Conservation (phyloP, 768 basidiomycete genomes). For the Russula olivacea region DNA sequence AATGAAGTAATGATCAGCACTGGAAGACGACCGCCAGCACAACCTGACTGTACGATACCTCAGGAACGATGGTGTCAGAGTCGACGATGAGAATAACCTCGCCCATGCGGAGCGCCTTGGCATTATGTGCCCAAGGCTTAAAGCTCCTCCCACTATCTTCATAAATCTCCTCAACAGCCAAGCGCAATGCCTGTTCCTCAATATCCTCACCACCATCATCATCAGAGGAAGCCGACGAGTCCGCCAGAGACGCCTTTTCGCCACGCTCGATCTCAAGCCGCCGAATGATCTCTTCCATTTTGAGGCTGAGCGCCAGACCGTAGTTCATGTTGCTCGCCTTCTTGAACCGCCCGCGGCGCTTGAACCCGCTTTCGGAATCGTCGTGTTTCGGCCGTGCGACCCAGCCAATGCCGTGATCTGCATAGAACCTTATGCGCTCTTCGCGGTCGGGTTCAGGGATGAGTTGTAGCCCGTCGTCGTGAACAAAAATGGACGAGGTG, state of each 20-base stretch:
- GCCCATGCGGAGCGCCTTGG: constrained; percentile 66
- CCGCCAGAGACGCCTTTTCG: constrained; percentile 32
- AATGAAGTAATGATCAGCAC: background rate
- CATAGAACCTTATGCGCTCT: constrained; percentile 67
- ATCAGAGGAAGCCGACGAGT: constrained; percentile 29
- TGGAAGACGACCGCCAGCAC: background rate
- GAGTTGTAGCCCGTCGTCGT: constrained; percentile 79
- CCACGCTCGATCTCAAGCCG: constrained; percentile 41
- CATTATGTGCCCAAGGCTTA: constrained; percentile 75
- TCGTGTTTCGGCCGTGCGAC: constrained; percentile 75
- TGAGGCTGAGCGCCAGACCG: constrained; percentile 60
- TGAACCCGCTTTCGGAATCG: constrained; percentile 54
- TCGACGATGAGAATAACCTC: constrained; percentile 79
- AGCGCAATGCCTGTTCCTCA: constrained; percentile 65
- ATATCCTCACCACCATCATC: constrained; percentile 45
- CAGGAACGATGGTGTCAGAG: constrained; percentile 74
- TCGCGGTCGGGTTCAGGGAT: constrained; percentile 55
- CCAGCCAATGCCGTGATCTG: constrained; percentile 74
- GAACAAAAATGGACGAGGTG: constrained; percentile 69
- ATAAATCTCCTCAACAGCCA: constrained; percentile 70
- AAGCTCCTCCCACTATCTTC: constrained; percentile 51
- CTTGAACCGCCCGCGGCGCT: constrained; percentile 86
- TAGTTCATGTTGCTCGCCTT: constrained; percentile 94
- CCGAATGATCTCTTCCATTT: constrained; percentile 47
- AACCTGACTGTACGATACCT: constrained; percentile 35